Percentiles rank a stretch among this genome's conserved stretches.
phyloP scores from a whole-genome alignment of 1,139 yeast genomes.

The Suhomyces coccinellae region DNA sequence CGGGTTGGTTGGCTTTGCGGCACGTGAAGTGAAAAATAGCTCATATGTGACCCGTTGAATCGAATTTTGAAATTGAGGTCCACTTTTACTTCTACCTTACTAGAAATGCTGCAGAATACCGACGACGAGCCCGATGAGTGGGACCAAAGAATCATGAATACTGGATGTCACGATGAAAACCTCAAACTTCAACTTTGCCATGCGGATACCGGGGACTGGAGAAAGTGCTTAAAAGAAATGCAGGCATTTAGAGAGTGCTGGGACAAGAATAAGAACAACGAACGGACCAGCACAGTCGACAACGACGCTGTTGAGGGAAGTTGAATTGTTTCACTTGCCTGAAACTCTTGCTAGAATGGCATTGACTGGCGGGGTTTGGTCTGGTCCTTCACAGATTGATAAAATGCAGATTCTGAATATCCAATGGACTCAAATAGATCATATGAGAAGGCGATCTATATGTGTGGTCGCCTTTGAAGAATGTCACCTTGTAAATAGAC shows the following conservation, averaged over 20 bases:
- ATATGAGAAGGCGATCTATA: too few species aligned
- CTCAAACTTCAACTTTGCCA: conserved; percentile 68
- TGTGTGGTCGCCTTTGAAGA: background rate
- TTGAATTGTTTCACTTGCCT: background rate
- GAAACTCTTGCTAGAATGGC: too few species aligned
- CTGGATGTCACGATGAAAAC: conserved; percentile 77
- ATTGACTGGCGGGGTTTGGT: too few species aligned
- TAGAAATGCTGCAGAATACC: background rate
- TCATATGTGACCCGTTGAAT: background rate
- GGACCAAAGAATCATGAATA: conserved; percentile 70
- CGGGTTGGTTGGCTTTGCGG: background rate
- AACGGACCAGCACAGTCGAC: conserved; percentile 52
- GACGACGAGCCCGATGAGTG: conserved; percentile 69
- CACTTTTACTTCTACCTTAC: background rate
- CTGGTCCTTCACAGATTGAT: too few species aligned
- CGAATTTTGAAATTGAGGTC: background rate
- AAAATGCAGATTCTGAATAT: too few species aligned
- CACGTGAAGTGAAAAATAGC: background rate
- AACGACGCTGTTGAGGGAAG: conserved; percentile 13
- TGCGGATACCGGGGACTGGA: conserved; percentile 81
- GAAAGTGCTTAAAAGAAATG: conserved; percentile 69
- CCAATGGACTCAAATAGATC: too few species aligned
- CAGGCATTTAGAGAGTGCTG: conserved; percentile 68
- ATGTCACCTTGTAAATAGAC: background rate
- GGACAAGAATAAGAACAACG: conserved; percentile 57